Percentiles rank a stretch among this genome's conserved stretches.
These are phyloP conservation scores for Xylariomycetidae sp. DNA, from an alignment of 2,329 filamentous ascomycete genomes.

Conservation along the genomic window DNA sequence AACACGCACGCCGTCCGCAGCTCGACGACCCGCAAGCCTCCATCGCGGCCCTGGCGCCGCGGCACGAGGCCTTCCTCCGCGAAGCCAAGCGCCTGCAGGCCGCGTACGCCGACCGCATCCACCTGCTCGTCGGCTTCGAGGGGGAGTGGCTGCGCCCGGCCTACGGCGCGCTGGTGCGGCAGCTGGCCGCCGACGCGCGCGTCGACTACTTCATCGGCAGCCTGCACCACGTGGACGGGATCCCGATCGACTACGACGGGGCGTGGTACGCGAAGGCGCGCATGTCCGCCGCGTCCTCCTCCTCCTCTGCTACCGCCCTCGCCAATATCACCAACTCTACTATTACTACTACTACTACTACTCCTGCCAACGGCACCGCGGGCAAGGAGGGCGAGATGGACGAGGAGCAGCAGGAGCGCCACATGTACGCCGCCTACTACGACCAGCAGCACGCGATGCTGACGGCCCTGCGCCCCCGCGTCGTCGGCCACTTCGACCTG, in stretches of 20 bases:
- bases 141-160: constrained; percentile 80
- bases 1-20: constrained; percentile 26
- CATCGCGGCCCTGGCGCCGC: constrained; percentile 42
- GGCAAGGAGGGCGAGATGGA: constrained; percentile 12
- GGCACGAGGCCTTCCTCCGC: constrained; percentile 65
- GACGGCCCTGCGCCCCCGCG: constrained; percentile 58
- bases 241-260: constrained; percentile 84
- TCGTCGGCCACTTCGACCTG: constrained; percentile 93
- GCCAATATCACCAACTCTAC: constrained; percentile 22
- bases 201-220: constrained; percentile 92
- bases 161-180: constrained; percentile 50
- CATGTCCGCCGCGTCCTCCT: constrained; percentile 14
- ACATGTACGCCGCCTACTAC: constrained; percentile 79
- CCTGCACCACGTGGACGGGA: constrained; percentile 78
- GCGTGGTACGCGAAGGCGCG: constrained; percentile 61
- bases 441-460: constrained; percentile 85
- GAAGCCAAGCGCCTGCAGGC: constrained; percentile 69
- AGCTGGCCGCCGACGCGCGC: constrained; percentile 51
- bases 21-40: constrained; percentile 42
- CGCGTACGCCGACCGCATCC: constrained; percentile 64
- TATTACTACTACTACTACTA: not conserved
- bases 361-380: not conserved
- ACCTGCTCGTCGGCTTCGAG: constrained; percentile 85
- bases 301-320: constrained; percentile 3
- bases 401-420: constrained; percentile 61